Evolutionary conservation across 2,329 filamentous ascomycete genomes (phyloP), one percentile per base, ranked within the genome.

Genomic region (Hirsutella rhossiliensis): DNA sequence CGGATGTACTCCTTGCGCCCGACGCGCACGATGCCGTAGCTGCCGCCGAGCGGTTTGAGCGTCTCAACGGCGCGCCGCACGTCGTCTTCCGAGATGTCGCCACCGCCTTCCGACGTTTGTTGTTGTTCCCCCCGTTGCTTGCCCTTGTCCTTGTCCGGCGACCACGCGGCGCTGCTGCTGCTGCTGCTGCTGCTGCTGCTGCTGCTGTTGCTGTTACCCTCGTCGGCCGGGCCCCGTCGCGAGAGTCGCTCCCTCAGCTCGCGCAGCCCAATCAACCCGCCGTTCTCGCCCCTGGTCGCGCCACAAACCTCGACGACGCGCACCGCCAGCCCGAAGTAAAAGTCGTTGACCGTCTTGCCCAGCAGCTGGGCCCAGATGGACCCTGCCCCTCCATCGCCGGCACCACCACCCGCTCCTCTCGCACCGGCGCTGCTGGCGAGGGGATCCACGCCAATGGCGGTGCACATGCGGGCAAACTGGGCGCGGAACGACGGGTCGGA

Each of bases 321-420:
- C n/a, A 97, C 90, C 1, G 88, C 92, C 39, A 98, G 78, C 68
- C 94, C 90, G 63, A 97, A 97, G 67, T 97, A 98, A 60, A 98
- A 98, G 63, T 98, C 92, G 60, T 96, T 94, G 53, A 98, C 89
- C 55, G 82, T 88, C 47, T 84, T 79, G 28, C 92, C 92, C 18
- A 97, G 74, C 49, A 97, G 78, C 68, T 96, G 89, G 9, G 87
- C 84, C 90, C 92, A 97, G 47, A 96, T 80, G 46, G 83, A 92
- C 17, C 78, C 77, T 1, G 66, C 71, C 6, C 68, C 23, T 27
- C 23, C 23, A 27, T 9, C 23, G 23, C 9, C 23, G 23, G 3
- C 23, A 7, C 5, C 5, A 13, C 71, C 66, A 40, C 64, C 68
- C 37, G 63, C 63, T 20, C 42, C 20, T 23, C 47, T 46, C 41